Base-by-base conservation (phyloP, 306 rosid genomes). In the Prunus kanzakura region DNA sequence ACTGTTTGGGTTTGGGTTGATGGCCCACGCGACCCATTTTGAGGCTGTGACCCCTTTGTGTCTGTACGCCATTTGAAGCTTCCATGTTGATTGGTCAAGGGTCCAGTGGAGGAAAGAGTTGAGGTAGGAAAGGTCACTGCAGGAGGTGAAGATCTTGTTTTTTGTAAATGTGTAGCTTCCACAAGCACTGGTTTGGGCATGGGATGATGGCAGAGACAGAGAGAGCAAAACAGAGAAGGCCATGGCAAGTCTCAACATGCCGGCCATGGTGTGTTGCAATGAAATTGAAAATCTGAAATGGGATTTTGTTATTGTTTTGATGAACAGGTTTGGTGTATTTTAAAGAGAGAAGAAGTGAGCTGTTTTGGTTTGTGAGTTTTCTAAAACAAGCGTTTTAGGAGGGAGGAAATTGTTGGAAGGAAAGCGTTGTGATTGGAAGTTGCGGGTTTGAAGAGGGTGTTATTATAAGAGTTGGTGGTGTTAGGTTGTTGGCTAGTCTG, bases 1-100 rank as follows among this genome's bases (percentile, higher is more conserved):
- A 11, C 10, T 14, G 10, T 2, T 38, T 3, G 1, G 43, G 38
- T 0, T 45, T 4, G 90, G 89, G 50, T 93, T 89, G 19, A 93
- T 86, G 4, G 89, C 98, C 96, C 98, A 93, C 0, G 96, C 43
- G 1, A 89, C 93, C 94, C 98, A 93, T 3, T 8, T 84, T 8
- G 87, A 49, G n/a, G 83, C 8, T 0, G 87, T 19, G 45, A 85
- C 61, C 10, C 82, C 85, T 0, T 29, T 20, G 60, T 82, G 93
- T 23, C 94, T 70, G 86, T 75, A 93, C 4, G 96, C 98, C 8
- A 93, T 73, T 8, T 76, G 73, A 19, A 93, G 89, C 25, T 55
- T 76, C 0, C 87, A 83, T 0, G 94, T 68, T 10, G 74, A 2
- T 25, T 71, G 52, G 0, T 82, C 64, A 54, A 64, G 85, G 32